Percentiles rank a stretch among this genome's conserved stretches.
Evolutionary conservation across 2,329 filamentous ascomycete genomes (phyloP).

Genomic region (Zarea fungicola): DNA sequence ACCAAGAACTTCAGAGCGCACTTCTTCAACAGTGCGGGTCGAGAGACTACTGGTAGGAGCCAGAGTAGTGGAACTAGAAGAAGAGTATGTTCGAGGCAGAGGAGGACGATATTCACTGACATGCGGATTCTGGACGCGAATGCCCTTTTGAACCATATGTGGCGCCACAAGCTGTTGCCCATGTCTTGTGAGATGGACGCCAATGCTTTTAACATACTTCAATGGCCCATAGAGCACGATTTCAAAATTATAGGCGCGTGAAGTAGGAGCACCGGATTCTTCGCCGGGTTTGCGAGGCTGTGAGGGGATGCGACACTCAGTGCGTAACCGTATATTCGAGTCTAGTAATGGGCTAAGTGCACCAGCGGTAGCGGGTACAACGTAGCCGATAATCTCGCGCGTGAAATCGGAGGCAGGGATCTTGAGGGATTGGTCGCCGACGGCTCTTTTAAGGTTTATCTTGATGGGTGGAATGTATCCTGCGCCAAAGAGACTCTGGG

Average conservation of each 20-base stretch:
- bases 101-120: conserved; percentile 43
- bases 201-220: conserved; percentile 60
- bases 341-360: conserved; percentile 72
- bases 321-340: conserved; percentile 58
- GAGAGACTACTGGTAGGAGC: conserved; percentile 21
- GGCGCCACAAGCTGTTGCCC: conserved; percentile 64
- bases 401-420: conserved; percentile 73
- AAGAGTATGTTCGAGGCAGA: conserved; percentile 27
- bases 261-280: conserved; percentile 55
- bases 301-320: conserved; percentile 64
- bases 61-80: conserved; percentile 23
- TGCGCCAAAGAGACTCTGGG: conserved; percentile 52
- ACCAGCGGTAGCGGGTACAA: conserved; percentile 62
- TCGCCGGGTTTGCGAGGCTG: conserved; percentile 62
- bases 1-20: conserved; percentile 74
- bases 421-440: conserved; percentile 48
- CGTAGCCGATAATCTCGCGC: conserved; percentile 65
- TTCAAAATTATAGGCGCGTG: conserved; percentile 57
- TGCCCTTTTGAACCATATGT: conserved; percentile 59
- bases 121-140: conserved; percentile 75
- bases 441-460: conserved; percentile 58
- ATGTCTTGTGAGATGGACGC: conserved; percentile 57
- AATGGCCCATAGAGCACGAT: conserved; percentile 76
- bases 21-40: conserved; percentile 73
- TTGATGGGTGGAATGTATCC: conserved; percentile 69